Evolutionary conservation across 2,329 filamentous ascomycete genomes (phyloP), one percentile per base, ranked within the genome.

Genomic region (Aspergillus terreus): DNA sequence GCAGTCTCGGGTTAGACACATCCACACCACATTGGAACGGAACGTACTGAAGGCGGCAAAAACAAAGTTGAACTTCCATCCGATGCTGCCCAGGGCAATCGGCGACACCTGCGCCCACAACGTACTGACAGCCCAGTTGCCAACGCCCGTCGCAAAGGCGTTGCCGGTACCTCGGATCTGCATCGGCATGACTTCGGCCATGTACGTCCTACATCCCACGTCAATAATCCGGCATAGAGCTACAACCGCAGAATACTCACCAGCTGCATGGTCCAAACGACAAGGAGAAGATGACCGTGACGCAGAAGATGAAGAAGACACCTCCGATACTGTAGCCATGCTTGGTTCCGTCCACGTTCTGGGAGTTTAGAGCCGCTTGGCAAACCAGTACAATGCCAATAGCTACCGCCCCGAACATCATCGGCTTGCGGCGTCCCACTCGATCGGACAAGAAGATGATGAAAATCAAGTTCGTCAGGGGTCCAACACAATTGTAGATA

Each of bases 241-340:
- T 23, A 10, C 0, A 27, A 4, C 4, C n/a, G 6, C 7, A 36
- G 3, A 14, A 25, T 12, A 48, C 62, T 42, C 47, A 66, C 62
- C 64, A 68, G 46, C 64, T 65, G 47, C 60, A 63, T 6, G 81
- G 80, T 1, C 82, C 79, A 69, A 82, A 84, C 0, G 80, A 82
- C 41, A 82, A 61, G 4, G 79, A 82, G 58, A 84, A 85, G 58
- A 83, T 78, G 12, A 79, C 74, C 19, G 80, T 80, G 47, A 84
- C 81, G 45, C 77, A 76, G 63, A 86, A 87, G n/a, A 87, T 67
- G 69, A 87, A 86, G 58, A 83, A 82, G 15, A 87, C 82, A 11
- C 81, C 83, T 0, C 76, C 81, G 36, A 84, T 81, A 42, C 82
- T 83, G 38, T 83, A 66, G 46, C 73, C 69, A 57, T 76, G 58